Percentiles rank a stretch among this genome's conserved stretches.
These are phyloP conservation scores for Plasmodium adleri DNA, from an alignment of 169 alveolate genomes.

Conservation along the genomic window DNA sequence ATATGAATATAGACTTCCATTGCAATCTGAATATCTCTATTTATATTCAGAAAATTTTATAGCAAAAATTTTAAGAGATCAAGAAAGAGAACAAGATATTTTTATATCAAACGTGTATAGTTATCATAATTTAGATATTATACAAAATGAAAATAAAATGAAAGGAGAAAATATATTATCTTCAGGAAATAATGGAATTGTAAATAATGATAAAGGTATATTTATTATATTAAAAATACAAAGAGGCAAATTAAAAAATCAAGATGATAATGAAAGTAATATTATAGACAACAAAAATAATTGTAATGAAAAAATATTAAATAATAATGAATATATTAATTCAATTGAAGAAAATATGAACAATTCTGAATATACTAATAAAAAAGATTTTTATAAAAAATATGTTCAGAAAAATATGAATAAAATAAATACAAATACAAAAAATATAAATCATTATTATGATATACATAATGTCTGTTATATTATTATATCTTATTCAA, in stretches of 20 bases:
- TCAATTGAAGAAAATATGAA: no score
- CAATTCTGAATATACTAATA: no score
- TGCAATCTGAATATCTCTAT: not conserved
- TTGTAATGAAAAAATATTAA: no score
- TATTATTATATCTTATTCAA: constrained; percentile 10
- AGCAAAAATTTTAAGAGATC: constrained; percentile 3
- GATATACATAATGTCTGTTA: constrained; percentile 13
- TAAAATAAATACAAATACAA: not conserved
- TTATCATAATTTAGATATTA: not conserved
- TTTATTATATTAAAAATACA: not conserved
- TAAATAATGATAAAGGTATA: not conserved
- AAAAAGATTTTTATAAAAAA: no score
- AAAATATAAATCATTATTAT: constrained; percentile 6
- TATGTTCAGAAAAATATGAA: not conserved
- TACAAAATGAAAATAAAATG: not conserved
- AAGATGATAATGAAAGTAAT: not conserved
- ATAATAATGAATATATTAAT: no score
- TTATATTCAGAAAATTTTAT: constrained; percentile 18
- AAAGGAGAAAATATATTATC: constrained; percentile 5
- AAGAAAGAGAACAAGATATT: not conserved
- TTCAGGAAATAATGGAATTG: not conserved
- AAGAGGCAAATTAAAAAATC: not conserved
- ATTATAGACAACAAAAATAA: not conserved
- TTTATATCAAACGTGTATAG: constrained; percentile 24
- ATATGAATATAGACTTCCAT: constrained; percentile 39